phyloP scores from a whole-genome alignment of 129 eudicot species.

The Chrysanthemum lavandulifolium region DNA sequence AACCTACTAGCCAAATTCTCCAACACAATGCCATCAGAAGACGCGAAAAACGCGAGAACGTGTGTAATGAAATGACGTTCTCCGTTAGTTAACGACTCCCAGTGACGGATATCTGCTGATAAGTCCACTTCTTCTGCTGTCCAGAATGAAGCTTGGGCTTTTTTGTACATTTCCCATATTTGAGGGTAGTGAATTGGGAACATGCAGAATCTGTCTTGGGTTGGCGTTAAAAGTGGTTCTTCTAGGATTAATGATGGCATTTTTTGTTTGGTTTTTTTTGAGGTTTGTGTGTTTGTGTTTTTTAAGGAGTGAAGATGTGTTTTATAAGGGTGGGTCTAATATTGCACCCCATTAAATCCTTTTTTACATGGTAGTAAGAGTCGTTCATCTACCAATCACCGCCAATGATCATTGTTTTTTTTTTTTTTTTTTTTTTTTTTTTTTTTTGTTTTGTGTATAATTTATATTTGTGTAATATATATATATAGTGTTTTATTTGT shows the following conservation, averaged over 20 bases:
- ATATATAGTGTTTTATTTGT: no score
- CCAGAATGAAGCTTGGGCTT: conserved; percentile 92
- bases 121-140: conserved; percentile 89
- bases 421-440: no score
- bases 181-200: conserved; percentile 86
- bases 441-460: no score
- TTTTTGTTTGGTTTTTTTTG: neutral
- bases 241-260: conserved; percentile 65
- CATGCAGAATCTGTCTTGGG: conserved; percentile 90
- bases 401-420: no score
- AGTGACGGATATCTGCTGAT: conserved; percentile 61
- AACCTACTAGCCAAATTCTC: conserved; percentile 76
- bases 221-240: conserved; percentile 77
- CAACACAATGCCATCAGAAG: conserved; percentile 80
- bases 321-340: no score
- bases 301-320: conserved; percentile 8
- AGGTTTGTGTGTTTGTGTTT: neutral
- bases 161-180: conserved; percentile 95
- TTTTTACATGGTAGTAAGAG: no score
- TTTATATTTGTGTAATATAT: no score
- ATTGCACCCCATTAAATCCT: no score
- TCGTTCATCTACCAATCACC: no score
- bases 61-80: conserved; percentile 77
- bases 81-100: conserved; percentile 53
- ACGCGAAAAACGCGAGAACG: conserved; percentile 90